phyloP scores from a whole-genome alignment of 352 stramenopile species.

The Pythium dissotocum region DNA sequence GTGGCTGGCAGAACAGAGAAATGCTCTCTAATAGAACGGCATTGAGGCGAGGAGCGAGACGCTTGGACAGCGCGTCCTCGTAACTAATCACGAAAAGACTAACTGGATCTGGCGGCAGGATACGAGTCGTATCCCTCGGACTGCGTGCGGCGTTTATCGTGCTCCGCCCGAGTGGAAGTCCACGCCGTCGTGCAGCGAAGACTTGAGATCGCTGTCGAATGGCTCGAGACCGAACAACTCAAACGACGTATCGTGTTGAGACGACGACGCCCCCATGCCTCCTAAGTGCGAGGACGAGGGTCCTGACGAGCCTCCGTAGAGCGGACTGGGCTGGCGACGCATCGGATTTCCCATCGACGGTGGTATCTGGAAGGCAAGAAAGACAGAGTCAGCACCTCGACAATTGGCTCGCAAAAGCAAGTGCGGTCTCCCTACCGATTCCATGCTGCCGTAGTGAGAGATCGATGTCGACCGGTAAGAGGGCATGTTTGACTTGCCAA shows the following conservation, averaged over 20 bases:
- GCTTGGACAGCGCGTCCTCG: not conserved
- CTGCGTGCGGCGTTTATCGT: not conserved
- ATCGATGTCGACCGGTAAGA: conserved; percentile 51
- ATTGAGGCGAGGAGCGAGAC: not conserved
- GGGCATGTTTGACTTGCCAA: conserved; percentile 30
- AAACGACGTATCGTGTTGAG: conserved; percentile 26
- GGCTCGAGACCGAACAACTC: conserved; percentile 37
- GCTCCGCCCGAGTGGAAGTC: conserved; percentile 27
- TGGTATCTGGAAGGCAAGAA: conserved; percentile 14
- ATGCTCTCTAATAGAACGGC: conserved; percentile 3
- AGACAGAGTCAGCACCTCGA: not conserved
- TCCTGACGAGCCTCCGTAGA: conserved; percentile 15
- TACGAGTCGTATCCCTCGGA: not conserved
- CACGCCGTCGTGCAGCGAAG: conserved; percentile 21
- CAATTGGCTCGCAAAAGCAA: not conserved
- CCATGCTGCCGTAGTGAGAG: conserved; percentile 60
- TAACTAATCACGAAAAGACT: conserved; percentile 1
- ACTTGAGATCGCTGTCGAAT: conserved; percentile 32
- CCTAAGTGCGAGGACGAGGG: conserved; percentile 14
- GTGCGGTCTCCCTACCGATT: conserved; percentile 40
- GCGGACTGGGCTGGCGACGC: conserved; percentile 24
- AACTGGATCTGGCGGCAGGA: not conserved
- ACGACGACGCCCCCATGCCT: not conserved
- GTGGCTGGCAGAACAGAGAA: not conserved
- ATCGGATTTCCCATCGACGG: conserved; percentile 21